Conservation (phyloP, 768 basidiomycete species). For the Lactarius hengduanensis region DNA sequence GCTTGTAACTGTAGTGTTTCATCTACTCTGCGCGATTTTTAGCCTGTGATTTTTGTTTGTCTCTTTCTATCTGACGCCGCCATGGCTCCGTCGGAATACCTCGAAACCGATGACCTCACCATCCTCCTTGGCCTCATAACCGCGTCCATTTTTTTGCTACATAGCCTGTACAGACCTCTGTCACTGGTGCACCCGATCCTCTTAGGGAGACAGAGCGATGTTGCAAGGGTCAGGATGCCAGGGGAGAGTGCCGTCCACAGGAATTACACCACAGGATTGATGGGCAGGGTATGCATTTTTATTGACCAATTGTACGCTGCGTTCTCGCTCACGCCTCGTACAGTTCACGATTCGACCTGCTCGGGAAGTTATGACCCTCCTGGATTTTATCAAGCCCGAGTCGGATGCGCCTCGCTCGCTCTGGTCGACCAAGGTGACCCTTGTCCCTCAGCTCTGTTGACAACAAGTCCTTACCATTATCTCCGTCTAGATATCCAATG, state of each 20-base stretch:
- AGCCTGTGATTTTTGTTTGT: background rate
- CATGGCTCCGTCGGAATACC: conserved; percentile 51
- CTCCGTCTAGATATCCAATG: conserved; percentile 66
- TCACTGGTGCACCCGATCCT: conserved; percentile 92
- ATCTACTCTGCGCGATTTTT: background rate
- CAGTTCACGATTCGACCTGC: conserved; percentile 74
- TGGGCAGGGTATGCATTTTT: conserved; percentile 63
- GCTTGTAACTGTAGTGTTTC: conserved; percentile 7
- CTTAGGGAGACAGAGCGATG: conserved; percentile 89
- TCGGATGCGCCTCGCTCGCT: conserved; percentile 66
- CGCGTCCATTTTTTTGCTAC: conserved; percentile 72
- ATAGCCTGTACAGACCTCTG: conserved; percentile 77
- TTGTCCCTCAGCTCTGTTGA: background rate
- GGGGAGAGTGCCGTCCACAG: conserved; percentile 86
- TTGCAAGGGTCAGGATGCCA: conserved; percentile 74
- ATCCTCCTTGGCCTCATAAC: conserved; percentile 73
- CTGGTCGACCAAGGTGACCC: conserved; percentile 70
- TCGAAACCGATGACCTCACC: conserved; percentile 77
- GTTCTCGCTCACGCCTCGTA: conserved; percentile 6
- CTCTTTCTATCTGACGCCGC: background rate
- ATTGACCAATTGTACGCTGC: conserved; percentile 12
- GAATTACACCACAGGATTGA: conserved; percentile 82
- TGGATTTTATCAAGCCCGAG: conserved; percentile 67
- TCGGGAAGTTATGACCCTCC: conserved; percentile 66
- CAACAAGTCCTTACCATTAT: background rate